A percentile compares a stretch with the other conserved stretches of the same genome.
Evolutionary conservation across 2,329 filamentous ascomycete genomes (phyloP).

Genomic region (Trichophaea hybrida): DNA sequence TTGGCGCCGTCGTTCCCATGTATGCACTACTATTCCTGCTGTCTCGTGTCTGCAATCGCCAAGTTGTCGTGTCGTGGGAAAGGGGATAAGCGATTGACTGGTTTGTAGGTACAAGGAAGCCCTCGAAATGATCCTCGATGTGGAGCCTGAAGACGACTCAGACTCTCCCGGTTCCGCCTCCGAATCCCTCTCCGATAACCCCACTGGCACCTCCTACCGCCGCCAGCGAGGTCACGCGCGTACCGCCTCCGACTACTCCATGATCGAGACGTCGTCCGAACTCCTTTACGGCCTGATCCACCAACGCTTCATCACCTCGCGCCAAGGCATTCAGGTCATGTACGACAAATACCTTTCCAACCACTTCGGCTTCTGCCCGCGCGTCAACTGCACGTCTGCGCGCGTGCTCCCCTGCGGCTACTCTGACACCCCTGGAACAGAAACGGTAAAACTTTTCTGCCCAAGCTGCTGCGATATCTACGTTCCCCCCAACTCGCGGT

Average conservation of each 20-base stretch:
- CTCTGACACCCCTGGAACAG: constrained; percentile 86
- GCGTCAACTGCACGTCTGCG: constrained; percentile 79
- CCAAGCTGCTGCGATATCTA: constrained; percentile 94
- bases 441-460: constrained; percentile 97
- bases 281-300: constrained; percentile 96
- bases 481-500: constrained; percentile 89
- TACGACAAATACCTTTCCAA: constrained; percentile 96
- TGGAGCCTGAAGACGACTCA: constrained; percentile 50
- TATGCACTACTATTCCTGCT: constrained; percentile 5
- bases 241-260: constrained; percentile 80
- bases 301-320: constrained; percentile 93
- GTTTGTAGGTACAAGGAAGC: constrained; percentile 67
- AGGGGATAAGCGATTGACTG: neutral
- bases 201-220: constrained; percentile 15
- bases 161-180: constrained; percentile 23
- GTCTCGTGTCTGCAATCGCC: neutral
- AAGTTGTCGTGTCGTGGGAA: neutral
- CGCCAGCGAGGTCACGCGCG: constrained; percentile 42
- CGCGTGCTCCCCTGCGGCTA: constrained; percentile 85
- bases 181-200: constrained; percentile 20
- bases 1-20: constrained; percentile 92
- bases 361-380: constrained; percentile 91
- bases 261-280: constrained; percentile 96
- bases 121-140: constrained; percentile 96
- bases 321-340: constrained; percentile 96